Base-by-base conservation (phyloP, 1,284 basidiomycete genomes). In the Golubevia pallescens region DNA sequence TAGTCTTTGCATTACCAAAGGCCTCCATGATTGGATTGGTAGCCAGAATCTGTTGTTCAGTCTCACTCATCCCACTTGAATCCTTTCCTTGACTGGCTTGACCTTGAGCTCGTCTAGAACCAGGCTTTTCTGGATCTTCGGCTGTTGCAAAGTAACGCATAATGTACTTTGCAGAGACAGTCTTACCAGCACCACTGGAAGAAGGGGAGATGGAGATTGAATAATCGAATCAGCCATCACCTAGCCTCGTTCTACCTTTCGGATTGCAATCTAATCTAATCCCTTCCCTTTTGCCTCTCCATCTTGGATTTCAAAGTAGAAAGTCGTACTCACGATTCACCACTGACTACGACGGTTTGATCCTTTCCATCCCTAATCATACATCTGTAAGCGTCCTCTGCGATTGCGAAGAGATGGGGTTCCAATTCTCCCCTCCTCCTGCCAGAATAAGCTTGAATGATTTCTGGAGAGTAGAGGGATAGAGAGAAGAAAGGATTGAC, bases 61-160 rank as follows among this genome's bases (percentile, higher is more conserved):
- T 84, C 63, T 78, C 80, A 67, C 80, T 84, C 82, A 85, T 85
- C 23, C 81, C 81, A 58, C 74, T 70, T 32, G 73, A 57, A 58
- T 73, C 79, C 66, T 72, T 74, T 59, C 68, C 68, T 21, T 24
- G 19, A 58, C 61, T 32, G 13, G 57, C 14, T 32, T 56, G 13
- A 68, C 38, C n/a, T 42, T 63, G 53, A 58, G 23, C 53, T 10
- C 42, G 42, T 48, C 42, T 48, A 57, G 23, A 57, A 13, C 76
- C 74, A 0, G 80, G 79, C 4, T 66, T 61, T 53, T 81, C 77
- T 23, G 82, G 82, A 57, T 85, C 82, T 65, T 85, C 82, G 19
- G 84, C 82, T 8, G 80, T 85, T 16, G 82, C 82, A 76, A 85
- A 85, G 73, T 85, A 85, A 23, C 82, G 80, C 82, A 85, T 85